Conservation (phyloP, 331 rosid species). For the Dryas integrifolia region DNA sequence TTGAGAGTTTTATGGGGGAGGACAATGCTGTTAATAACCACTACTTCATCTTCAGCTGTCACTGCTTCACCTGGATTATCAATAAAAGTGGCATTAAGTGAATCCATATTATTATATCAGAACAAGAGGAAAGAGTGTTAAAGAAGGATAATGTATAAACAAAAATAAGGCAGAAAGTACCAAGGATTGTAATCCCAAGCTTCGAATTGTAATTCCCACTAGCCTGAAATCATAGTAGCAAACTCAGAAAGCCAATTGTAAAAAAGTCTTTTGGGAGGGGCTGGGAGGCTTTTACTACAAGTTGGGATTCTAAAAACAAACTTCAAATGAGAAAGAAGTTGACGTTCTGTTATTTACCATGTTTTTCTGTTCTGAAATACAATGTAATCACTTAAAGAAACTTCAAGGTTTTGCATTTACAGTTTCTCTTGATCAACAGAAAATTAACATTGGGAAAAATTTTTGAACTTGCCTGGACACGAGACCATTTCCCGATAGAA, state of each 20-base stretch:
- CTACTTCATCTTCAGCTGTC: conserved; percentile 86
- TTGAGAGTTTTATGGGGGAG: conserved; percentile 92
- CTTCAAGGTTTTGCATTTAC: background rate
- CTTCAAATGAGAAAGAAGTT: background rate
- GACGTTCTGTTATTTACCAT: background rate
- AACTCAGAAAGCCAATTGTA: conserved; percentile 27
- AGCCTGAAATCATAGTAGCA: conserved; percentile 54
- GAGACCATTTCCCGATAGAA: conserved; percentile 83
- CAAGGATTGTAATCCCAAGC: conserved; percentile 84
- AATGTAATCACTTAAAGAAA: too few species aligned
- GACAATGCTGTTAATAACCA: conserved; percentile 79
- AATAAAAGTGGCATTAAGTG: conserved; percentile 15
- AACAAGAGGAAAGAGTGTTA: background rate
- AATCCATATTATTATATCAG: background rate
- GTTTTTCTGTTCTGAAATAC: background rate
- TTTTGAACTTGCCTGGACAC: conserved; percentile 70
- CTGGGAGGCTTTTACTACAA: too few species aligned
- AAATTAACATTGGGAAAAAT: background rate
- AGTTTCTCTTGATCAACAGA: background rate
- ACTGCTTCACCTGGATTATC: conserved; percentile 78
- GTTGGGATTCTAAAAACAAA: background rate
- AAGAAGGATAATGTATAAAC: background rate
- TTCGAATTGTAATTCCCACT: conserved; percentile 78
- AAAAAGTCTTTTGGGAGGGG: too few species aligned
- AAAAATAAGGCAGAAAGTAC: conserved; percentile 35